Base-by-base conservation (phyloP, 2,329 filamentous ascomycete species). In the Fusarium goolgardi region DNA sequence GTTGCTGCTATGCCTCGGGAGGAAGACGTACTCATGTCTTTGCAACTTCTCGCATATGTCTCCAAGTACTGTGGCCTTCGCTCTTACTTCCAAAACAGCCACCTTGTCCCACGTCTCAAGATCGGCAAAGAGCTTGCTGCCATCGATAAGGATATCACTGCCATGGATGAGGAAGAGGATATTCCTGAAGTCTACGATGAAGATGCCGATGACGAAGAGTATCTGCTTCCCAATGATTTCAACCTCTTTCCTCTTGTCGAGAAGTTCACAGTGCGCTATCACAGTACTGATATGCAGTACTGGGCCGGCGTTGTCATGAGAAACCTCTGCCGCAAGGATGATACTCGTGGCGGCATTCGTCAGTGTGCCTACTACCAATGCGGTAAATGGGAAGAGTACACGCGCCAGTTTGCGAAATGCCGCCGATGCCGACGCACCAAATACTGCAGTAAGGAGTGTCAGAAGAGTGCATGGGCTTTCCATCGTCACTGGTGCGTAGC, bases 271-370 rank as follows among this genome's bases (percentile, higher is more conserved):
- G 93, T 97, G 31, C 90, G 96, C 69, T 94, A 97, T 76, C 93
- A 97, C 80, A 94, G 92, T 69, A 92, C 93, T 62, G 94, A 97
- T 77, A 99, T 99, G 96, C 95, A 97, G 79, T 99, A 99, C 82
- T 99, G 96, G 96, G 96, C 96, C 20, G 96, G 95, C 65, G 96
- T 99, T 18, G 96, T 99, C 45, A 99, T 99, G 96, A 88, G 96
- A 69, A 99, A 99, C 77, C 87, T 99, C 50, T 99, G 96, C 84
- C 92, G 96, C 69, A 99, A 99, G 81, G 96, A 99, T 77, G 96
- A 99, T 77, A 93, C 91, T 13, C 88, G 93, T 47, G 96, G 96
- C 41, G 96, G 96, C 61, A 98, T 99, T 71, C 87, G 96, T 58
- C 96, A 99, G 78, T 99, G 96, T 78, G 96, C 96, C 55, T 97